These are phyloP conservation scores for Xylariaceae sp. DNA, from an alignment of 2,329 filamentous ascomycete species.

Conservation along the genomic window DNA sequence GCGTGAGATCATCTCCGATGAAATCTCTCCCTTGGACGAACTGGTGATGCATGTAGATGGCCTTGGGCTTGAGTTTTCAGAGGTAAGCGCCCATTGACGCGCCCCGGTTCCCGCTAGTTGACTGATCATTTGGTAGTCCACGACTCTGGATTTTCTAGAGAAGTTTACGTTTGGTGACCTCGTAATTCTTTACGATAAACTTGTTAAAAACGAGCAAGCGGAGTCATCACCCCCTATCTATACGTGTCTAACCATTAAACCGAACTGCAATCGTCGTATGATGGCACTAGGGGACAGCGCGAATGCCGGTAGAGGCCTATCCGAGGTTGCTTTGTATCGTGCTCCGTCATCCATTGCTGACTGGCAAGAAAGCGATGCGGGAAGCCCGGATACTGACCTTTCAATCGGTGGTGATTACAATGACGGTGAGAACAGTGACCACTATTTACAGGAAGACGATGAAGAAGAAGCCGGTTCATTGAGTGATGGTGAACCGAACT, in stretches of 20 bases:
- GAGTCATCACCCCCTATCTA: slow-evolving; percentile 28
- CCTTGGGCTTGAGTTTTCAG: slow-evolving; percentile 32
- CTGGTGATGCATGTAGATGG: slow-evolving; percentile 32
- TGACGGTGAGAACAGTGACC: slow-evolving; percentile 18
- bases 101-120: background rate
- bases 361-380: slow-evolving; percentile 14
- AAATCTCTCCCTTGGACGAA: slow-evolving; percentile 33
- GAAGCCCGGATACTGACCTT: slow-evolving; percentile 16
- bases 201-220: slow-evolving; percentile 29
- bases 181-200: slow-evolving; percentile 29
- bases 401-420: slow-evolving; percentile 10
- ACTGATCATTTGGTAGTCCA: slow-evolving; percentile 29
- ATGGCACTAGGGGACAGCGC: slow-evolving; percentile 31
- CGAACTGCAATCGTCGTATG: slow-evolving; percentile 31
- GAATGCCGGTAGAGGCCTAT: slow-evolving; percentile 29
- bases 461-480: slow-evolving; percentile 9
- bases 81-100: slow-evolving; percentile 25
- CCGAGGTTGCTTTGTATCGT: slow-evolving; percentile 32
- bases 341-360: slow-evolving; percentile 22
- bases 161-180: slow-evolving; percentile 32
- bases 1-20: slow-evolving; percentile 31
- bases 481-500: slow-evolving; percentile 24
- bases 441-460: slow-evolving; percentile 19
- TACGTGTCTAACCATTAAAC: slow-evolving; percentile 32
- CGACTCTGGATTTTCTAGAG: slow-evolving; percentile 27